Evolutionary conservation across 148 eudicot genomes (phyloP).

Genomic region (Cornus controversa): DNA sequence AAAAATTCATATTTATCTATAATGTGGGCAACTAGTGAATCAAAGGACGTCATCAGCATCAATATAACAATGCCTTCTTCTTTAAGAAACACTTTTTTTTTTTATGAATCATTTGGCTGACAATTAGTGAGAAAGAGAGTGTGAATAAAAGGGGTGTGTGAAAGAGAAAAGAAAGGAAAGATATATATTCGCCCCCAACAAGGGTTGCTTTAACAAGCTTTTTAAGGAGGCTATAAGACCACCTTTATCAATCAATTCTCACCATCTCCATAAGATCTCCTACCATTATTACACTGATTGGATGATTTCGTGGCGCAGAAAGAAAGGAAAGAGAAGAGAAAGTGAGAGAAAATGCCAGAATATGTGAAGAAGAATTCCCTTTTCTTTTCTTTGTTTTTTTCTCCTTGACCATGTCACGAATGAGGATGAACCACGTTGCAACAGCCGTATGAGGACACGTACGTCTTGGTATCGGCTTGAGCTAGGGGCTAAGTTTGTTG

Average conservation of each 20-base stretch:
- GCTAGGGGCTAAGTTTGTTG: too few species aligned
- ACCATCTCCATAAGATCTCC: neutral
- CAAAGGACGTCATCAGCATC: slow-evolving; percentile 5
- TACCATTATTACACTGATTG: slow-evolving; percentile 28
- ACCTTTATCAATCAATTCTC: slow-evolving; percentile 13
- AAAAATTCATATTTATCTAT: neutral
- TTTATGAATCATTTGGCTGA: neutral
- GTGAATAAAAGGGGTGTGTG: neutral
- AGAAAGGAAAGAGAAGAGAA: slow-evolving; percentile 9
- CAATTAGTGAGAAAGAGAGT: neutral
- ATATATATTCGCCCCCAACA: slow-evolving; percentile 11
- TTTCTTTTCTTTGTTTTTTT: neutral
- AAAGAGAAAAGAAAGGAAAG: neutral
- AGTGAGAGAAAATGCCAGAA: slow-evolving; percentile 9
- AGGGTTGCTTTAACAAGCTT: slow-evolving; percentile 14
- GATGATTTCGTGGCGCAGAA: slow-evolving; percentile 18
- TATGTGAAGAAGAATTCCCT: slow-evolving; percentile 17
- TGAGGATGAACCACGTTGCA: slow-evolving; percentile 12
- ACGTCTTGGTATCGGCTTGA: neutral
- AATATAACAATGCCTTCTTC: neutral
- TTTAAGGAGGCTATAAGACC: neutral
- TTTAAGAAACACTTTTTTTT: neutral
- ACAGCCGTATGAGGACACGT: neutral
- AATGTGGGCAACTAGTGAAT: neutral
- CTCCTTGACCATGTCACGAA: slow-evolving; percentile 3